phyloP scores from a whole-genome alignment of 2,329 filamentous ascomycete species.

The Fusarium nelsonii region DNA sequence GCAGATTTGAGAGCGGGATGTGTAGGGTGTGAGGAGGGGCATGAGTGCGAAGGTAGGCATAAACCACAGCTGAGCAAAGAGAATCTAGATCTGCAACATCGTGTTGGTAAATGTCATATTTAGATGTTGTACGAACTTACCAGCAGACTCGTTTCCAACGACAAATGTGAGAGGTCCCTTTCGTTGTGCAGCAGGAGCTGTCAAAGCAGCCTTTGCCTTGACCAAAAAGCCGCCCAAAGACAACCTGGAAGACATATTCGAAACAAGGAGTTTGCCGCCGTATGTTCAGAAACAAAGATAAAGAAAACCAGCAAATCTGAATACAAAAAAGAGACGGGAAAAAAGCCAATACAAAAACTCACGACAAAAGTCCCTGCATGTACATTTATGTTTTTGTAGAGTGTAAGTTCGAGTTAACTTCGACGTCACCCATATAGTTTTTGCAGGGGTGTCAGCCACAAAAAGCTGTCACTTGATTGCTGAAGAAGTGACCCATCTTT shows the following conservation, averaged over 20 bases:
- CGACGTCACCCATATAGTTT: slow-evolving; percentile 23
- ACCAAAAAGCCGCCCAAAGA: slow-evolving; percentile 66
- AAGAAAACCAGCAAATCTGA: not conserved
- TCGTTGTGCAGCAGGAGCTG: slow-evolving; percentile 59
- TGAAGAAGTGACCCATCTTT: slow-evolving; percentile 15
- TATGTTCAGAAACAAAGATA: not conserved
- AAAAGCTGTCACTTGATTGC: slow-evolving; percentile 23
- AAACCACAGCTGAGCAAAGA: slow-evolving; percentile 78
- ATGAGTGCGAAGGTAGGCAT: slow-evolving; percentile 79
- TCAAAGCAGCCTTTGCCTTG: slow-evolving; percentile 62
- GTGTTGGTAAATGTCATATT: not conserved
- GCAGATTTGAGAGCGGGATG: slow-evolving; percentile 80
- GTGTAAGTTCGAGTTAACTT: slow-evolving; percentile 29
- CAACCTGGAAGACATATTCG: slow-evolving; percentile 49
- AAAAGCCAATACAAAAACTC: slow-evolving; percentile 1
- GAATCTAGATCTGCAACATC: slow-evolving; percentile 77
- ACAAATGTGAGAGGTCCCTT: slow-evolving; percentile 69
- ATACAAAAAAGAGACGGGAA: not conserved
- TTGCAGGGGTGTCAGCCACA: slow-evolving; percentile 34
- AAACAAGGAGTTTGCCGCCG: not conserved
- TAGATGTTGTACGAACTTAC: slow-evolving; percentile 52
- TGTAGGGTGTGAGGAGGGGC: slow-evolving; percentile 67
- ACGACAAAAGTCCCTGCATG: slow-evolving; percentile 17
- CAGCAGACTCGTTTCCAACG: slow-evolving; percentile 76
- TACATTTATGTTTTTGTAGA: slow-evolving; percentile 17